These are phyloP conservation scores for Rhazya stricta DNA, from an alignment of 257 asterid genomes.

Conservation along the genomic window DNA sequence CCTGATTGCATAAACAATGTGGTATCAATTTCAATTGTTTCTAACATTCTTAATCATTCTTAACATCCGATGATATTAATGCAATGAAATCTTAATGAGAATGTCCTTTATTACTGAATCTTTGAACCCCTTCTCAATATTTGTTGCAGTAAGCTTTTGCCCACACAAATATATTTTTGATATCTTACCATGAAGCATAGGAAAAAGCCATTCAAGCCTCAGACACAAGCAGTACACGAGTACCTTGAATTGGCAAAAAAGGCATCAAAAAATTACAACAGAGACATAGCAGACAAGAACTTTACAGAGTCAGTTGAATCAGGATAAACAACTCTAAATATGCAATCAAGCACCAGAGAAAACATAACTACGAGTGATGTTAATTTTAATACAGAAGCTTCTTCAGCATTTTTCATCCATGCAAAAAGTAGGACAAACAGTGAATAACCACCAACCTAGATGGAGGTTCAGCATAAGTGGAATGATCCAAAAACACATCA, in stretches of 20 bases:
- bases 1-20: not conserved
- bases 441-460: conserved; percentile 53
- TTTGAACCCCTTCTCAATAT: not conserved
- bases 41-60: not conserved
- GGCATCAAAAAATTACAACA: not conserved
- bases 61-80: not conserved
- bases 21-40: not conserved
- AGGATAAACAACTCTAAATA: not conserved
- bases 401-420: not conserved
- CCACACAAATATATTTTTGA: not conserved
- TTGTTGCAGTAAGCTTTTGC: not conserved
- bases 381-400: not conserved
- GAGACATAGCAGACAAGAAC: not conserved
- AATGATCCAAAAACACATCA: conserved; percentile 83
- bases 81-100: not conserved
- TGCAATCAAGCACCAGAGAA: not conserved
- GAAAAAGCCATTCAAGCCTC: not conserved
- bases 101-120: not conserved
- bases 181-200: not conserved
- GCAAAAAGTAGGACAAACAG: not conserved
- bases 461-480: conserved; percentile 96
- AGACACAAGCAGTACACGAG: not conserved
- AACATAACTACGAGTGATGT: not conserved
- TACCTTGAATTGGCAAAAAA: not conserved
- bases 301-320: not conserved